Conservation (phyloP, 331 rosid genomes). For the Dryas integrifolia region DNA sequence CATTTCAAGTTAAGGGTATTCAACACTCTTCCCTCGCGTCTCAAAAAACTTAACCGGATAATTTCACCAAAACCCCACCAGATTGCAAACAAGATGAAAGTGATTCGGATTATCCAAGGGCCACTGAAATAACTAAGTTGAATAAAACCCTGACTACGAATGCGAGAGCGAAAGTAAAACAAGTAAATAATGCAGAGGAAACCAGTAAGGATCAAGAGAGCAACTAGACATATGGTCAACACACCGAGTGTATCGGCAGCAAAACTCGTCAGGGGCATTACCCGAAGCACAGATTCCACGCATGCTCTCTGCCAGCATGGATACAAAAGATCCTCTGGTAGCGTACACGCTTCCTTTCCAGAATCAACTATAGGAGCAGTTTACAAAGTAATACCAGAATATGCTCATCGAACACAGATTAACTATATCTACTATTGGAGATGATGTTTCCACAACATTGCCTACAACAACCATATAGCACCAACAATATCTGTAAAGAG, state of each 20-base stretch:
- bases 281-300: conserved; percentile 97
- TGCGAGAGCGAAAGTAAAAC: conserved; percentile 82
- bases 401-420: conserved; percentile 35
- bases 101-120: conserved; percentile 89
- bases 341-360: conserved; percentile 41
- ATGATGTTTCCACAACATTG: conserved; percentile 22
- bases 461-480: conserved; percentile 28
- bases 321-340: conserved; percentile 59
- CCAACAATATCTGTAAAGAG: conserved; percentile 16
- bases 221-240: conserved; percentile 88
- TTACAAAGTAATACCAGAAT: conserved; percentile 29
- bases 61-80: conserved; percentile 98
- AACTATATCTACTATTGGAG: conserved; percentile 28
- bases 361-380: conserved; percentile 29
- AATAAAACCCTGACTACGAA: conserved; percentile 53
- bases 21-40: conserved; percentile 42
- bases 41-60: conserved; percentile 61
- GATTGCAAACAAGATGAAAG: conserved; percentile 69
- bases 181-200: conserved; percentile 72
- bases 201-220: conserved; percentile 79
- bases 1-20: conserved; percentile 57
- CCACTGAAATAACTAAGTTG: conserved; percentile 90
- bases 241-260: conserved; percentile 99
- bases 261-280: conserved; percentile 97
- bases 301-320: conserved; percentile 99